Evolutionary conservation across 371 early-diverging fungal species (phyloP), one percentile per base, ranked within the genome.

Genomic region (Synchytrium microbalum): DNA sequence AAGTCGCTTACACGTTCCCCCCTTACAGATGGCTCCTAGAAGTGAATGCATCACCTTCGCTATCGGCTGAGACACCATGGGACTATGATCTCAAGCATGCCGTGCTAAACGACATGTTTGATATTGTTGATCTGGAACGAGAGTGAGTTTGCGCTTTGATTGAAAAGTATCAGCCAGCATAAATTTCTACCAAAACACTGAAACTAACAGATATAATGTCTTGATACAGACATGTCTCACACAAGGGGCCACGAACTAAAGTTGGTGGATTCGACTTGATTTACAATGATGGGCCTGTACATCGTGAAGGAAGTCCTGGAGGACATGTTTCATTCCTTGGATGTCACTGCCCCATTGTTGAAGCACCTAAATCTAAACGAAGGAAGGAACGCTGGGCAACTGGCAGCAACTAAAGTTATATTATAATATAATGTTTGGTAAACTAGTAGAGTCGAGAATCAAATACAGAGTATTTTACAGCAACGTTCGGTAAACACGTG

Each of bases 181-280:
- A 24, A 16, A 57, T 24, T 26, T 14, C 13, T 26, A 26, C 13
- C 13, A 57, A 13, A 13, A 16, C 26, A 27, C 16, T 14, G 16
- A 57, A 57, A 26, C 14, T 24, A 16, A 27, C 57, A 16, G n/a
- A n/a, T n/a, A n/a, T n/a, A n/a, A n/a, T n/a, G n/a, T n/a, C n/a
- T n/a, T n/a, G n/a, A 51, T 51, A 51, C 51, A 14, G 13, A 14
- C 51, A 51, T 51, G 51, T 51, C 51, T 16, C 13, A n/a, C 24
- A 68, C 28, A 76, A 74, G 53, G 63, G 70, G 38, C 64, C 67
- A 10, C 51, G 79, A n/a, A 68, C 65, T 0, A 64, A 70, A 1
- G 79, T 83, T 3, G 83, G 83, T 32, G 83, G 83, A 1, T 83
- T 83, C 64, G 83, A 83, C 62, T 65, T 81, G 24, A 80, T 83